Conservation (phyloP, 108 stramenopile genomes). For the Pseudonitzschia delicatissima region DNA sequence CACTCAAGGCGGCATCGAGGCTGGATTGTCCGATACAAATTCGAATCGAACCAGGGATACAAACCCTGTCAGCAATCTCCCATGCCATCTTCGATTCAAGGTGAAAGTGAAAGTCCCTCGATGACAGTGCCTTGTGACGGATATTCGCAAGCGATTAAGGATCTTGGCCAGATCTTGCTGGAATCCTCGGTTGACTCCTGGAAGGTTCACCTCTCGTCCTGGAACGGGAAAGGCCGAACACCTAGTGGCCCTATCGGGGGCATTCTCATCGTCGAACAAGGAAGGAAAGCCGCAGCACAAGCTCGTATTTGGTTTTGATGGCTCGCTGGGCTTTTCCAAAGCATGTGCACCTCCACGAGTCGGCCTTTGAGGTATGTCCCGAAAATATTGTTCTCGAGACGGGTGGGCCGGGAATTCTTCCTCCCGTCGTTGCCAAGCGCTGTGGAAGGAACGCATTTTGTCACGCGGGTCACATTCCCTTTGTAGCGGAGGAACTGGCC, state of each 20-base stretch:
- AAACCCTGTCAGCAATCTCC: not conserved
- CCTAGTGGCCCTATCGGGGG: slow-evolving; percentile 12
- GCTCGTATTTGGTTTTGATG: slow-evolving; percentile 19
- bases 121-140: not conserved
- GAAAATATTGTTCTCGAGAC: slow-evolving; percentile 22
- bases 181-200: not conserved
- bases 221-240: slow-evolving; percentile 25
- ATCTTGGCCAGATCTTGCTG: slow-evolving; percentile 18
- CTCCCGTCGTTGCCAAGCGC: slow-evolving; percentile 18
- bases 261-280: slow-evolving; percentile 7
- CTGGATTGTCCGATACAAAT: slow-evolving; percentile 11
- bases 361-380: slow-evolving; percentile 18
- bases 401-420: slow-evolving; percentile 6
- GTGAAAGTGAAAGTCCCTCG: not conserved
- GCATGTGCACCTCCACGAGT: slow-evolving; percentile 26
- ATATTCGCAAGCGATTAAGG: slow-evolving; percentile 13
- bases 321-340: slow-evolving; percentile 25
- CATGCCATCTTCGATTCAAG: not conserved
- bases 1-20: slow-evolving; percentile 16
- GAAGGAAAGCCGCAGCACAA: not conserved
- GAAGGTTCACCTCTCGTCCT: slow-evolving; percentile 25
- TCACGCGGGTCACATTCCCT: slow-evolving; percentile 27
- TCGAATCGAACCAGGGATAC: slow-evolving; percentile 12
- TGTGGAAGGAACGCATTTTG: slow-evolving; percentile 25
- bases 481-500: slow-evolving; percentile 28